phyloP scores from a whole-genome alignment of 2,329 filamentous ascomycete species.

The Aplosporella prunicola region DNA sequence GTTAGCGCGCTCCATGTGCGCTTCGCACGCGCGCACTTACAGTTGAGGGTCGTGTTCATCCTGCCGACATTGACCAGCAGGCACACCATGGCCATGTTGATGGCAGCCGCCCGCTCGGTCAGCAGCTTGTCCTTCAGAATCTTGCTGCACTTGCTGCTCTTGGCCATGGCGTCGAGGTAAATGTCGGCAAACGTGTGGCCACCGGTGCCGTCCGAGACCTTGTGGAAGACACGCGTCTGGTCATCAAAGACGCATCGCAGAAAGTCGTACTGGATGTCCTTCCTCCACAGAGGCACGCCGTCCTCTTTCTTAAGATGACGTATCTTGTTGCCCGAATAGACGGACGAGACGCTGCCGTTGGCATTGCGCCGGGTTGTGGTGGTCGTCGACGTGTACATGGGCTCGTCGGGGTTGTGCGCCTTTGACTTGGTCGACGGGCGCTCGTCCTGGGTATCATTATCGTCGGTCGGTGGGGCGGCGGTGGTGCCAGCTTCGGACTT shows the following conservation, averaged over 20 bases:
- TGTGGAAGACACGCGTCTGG: conserved; percentile 70
- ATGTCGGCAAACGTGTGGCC: conserved; percentile 78
- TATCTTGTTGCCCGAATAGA: conserved; percentile 67
- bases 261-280: conserved; percentile 84
- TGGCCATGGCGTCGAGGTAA: conserved; percentile 97
- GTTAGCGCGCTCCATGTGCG: conserved; percentile 14
- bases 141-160: conserved; percentile 98
- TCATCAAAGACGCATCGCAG: conserved; percentile 72
- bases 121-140: conserved; percentile 94
- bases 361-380: conserved; percentile 50
- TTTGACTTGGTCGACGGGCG: conserved; percentile 21
- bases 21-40: conserved; percentile 43
- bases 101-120: conserved; percentile 81
- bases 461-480: conserved; percentile 23
- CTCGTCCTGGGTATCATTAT: conserved; percentile 22
- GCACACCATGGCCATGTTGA: conserved; percentile 99
- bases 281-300: conserved; percentile 76
- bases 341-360: conserved; percentile 55
- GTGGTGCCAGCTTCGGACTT: conserved; percentile 21
- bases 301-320: conserved; percentile 82
- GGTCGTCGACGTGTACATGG: conserved; percentile 40
- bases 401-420: conserved; percentile 18
- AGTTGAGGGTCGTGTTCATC: conserved; percentile 98
- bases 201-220: conserved; percentile 73
- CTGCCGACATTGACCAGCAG: conserved; percentile 91